Conservation (phyloP, 2,329 filamentous ascomycete genomes). For the Chlorencoelia australis region DNA sequence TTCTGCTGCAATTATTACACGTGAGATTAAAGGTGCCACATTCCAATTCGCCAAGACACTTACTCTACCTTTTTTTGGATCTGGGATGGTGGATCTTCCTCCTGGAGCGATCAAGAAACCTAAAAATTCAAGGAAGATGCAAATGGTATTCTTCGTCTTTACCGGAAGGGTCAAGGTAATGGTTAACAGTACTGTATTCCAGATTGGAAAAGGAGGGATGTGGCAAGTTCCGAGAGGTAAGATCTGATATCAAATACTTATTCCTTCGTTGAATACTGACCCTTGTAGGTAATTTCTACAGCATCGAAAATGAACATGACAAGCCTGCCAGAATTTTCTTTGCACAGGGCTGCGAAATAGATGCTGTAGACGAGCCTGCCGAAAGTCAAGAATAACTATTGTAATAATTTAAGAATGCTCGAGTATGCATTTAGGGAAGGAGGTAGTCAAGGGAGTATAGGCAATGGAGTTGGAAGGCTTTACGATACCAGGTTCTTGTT, state of each 20-base stretch:
- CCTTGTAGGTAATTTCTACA: slow-evolving; percentile 79
- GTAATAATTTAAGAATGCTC: too few species aligned
- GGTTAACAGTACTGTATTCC: slow-evolving; percentile 65
- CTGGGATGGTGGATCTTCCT: slow-evolving; percentile 81
- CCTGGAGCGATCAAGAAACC: slow-evolving; percentile 73
- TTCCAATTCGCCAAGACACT: slow-evolving; percentile 89
- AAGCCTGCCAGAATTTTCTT: slow-evolving; percentile 77
- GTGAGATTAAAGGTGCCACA: slow-evolving; percentile 51
- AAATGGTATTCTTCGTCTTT: slow-evolving; percentile 92
- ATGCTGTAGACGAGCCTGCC: too few species aligned
- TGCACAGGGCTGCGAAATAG: slow-evolving; percentile 65
- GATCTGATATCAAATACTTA: slow-evolving; percentile 23
- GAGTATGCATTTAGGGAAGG: too few species aligned
- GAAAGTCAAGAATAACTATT: too few species aligned
- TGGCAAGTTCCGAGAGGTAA: slow-evolving; percentile 93
- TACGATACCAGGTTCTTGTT: too few species aligned
- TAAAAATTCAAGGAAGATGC: slow-evolving; percentile 93
- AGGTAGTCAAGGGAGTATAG: too few species aligned
- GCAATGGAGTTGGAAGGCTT: too few species aligned
- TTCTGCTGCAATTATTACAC: slow-evolving; percentile 41
- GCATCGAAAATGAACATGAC: slow-evolving; percentile 72
- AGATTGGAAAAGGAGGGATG: slow-evolving; percentile 76
- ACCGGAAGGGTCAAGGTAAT: slow-evolving; percentile 73
- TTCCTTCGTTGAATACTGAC: slow-evolving; percentile 9
- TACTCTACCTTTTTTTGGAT: slow-evolving; percentile 75